Conservation (phyloP, 2,329 filamentous ascomycete species). For the Pyricularia sp. region DNA sequence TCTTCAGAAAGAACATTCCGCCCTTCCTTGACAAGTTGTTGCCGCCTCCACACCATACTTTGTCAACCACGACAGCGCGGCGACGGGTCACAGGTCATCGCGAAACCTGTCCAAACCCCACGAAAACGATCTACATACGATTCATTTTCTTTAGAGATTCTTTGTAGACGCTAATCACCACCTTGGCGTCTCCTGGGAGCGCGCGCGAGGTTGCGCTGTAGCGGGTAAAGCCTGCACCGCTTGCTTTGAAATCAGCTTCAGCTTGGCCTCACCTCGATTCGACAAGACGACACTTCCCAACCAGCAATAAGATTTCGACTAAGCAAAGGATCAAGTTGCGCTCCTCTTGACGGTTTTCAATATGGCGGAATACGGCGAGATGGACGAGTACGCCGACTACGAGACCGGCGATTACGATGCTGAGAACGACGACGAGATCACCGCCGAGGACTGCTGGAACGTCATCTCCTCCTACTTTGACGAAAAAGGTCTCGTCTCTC, state of each 20-base stretch:
- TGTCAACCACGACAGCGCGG: neutral
- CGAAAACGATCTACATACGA: neutral
- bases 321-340: neutral
- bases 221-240: neutral
- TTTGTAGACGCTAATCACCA: neutral
- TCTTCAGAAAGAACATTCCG: slow-evolving; percentile 1
- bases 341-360: neutral
- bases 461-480: slow-evolving; percentile 98
- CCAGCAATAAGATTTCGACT: neutral
- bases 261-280: neutral
- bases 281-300: neutral
- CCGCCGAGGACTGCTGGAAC: slow-evolving; percentile 95
- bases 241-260: slow-evolving; percentile 1
- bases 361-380: slow-evolving; percentile 18
- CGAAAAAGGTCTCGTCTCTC: slow-evolving; percentile 87
- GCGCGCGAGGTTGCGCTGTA: neutral
- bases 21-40: neutral
- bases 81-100: neutral
- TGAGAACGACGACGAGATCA: slow-evolving; percentile 73
- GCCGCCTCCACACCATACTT: neutral
- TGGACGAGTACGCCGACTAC: slow-evolving; percentile 49
- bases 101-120: neutral
- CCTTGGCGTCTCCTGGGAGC: neutral
- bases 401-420: slow-evolving; percentile 34
- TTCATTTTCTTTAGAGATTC: neutral